Base-by-base conservation (phyloP, 768 basidiomycete genomes). In the Phallus indusiatus region DNA sequence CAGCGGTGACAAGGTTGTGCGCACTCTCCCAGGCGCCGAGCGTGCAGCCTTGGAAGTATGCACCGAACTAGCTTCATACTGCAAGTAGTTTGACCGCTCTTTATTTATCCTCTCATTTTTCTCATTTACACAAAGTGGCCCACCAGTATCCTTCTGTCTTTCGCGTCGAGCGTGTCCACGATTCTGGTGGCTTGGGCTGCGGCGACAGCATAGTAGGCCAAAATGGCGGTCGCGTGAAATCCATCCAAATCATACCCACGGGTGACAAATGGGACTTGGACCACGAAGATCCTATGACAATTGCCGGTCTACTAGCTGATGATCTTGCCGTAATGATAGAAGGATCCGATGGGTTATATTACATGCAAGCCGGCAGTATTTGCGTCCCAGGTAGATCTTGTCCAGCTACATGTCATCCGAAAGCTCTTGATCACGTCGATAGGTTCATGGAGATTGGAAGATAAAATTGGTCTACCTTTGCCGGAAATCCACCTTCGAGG, bases 361-460 rank as follows among this genome's bases (percentile, higher is more conserved):
- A 88, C 67, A 82, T 90, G 64, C 87, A 87, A 67, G 85, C 81
- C 47, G 88, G 87, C 8, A 82, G 81, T 0, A 82, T 89, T 63
- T 78, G 79, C 60, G 75, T 85, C 17, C 73, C 84, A 62, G 87
- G 85, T 81, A 52, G 62, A 76, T 7, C 28, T 28, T 28, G 28
- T 28, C 28, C 7, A 28, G 28, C 28, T 7, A 28, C 28, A 28
- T 28, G 28, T 28, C 28, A 28, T 28, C 4, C 28, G 7, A 7
- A 7, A 28, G 28, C 7, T 28, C 22, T 33, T 24, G 33, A 9
- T 48, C 52, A 18, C 42, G 4, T 62, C 60, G 56, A 47, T 65
- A 86, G 88, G 88, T 21, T 84, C 81, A 62, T 90, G 88, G 89
- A 77, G 87, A 17, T 76, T 90, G 72, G 68, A 78, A 62, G 87